Evolutionary conservation across 768 basidiomycete genomes (phyloP).

Genomic region (Lactarius indigo): DNA sequence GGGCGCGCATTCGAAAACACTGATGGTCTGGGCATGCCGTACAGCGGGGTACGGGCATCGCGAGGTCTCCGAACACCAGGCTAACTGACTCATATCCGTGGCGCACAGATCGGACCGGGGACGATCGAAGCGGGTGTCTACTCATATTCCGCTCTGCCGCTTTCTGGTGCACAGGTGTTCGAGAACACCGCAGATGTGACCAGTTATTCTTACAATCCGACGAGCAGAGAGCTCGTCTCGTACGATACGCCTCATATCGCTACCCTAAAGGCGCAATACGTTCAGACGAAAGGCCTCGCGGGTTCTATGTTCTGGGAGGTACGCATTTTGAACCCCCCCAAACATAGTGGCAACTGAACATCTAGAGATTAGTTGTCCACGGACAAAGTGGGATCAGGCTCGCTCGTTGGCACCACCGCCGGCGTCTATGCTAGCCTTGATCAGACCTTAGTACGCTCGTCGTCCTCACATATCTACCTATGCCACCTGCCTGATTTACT

Average conservation of each 20-base stretch:
- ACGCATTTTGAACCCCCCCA: conserved; percentile 2
- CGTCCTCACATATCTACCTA: neutral
- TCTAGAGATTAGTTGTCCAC: conserved; percentile 43
- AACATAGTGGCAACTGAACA: neutral
- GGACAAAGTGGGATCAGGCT: conserved; percentile 56
- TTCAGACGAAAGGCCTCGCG: conserved; percentile 53
- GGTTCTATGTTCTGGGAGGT: conserved; percentile 77
- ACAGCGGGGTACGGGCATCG: conserved; percentile 50
- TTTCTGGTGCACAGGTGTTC: conserved; percentile 46
- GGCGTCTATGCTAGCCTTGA: conserved; percentile 52
- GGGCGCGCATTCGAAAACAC: conserved; percentile 77
- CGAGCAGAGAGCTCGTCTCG: conserved; percentile 64
- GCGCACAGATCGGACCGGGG: conserved; percentile 62
- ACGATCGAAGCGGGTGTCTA: conserved; percentile 69
- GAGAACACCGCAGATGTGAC: conserved; percentile 70
- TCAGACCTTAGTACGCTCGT: conserved; percentile 40
- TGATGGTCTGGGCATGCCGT: conserved; percentile 60
- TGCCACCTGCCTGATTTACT: neutral
- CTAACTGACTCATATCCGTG: neutral
- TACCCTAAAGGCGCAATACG: conserved; percentile 63
- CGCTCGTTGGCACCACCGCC: conserved; percentile 52
- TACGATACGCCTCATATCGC: conserved; percentile 75
- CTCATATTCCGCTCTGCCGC: conserved; percentile 70
- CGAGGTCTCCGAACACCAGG: neutral
- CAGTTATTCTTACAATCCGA: conserved; percentile 71